Conservation (phyloP, 352 stramenopile genomes). For the Globisporangium canariense region DNA sequence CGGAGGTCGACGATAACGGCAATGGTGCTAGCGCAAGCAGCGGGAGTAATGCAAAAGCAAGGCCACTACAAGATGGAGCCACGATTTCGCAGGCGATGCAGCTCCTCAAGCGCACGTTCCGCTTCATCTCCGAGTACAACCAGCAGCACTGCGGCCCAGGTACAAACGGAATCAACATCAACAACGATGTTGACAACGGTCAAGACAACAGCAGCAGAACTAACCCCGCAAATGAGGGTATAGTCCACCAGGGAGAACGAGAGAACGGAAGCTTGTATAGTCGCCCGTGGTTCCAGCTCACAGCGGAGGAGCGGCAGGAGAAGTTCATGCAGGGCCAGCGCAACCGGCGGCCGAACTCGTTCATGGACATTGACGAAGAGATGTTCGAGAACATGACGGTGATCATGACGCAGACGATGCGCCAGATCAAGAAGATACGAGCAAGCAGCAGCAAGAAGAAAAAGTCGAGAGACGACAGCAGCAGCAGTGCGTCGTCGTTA, state of each 20-base stretch:
- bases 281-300: conserved; percentile 1
- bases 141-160: conserved; percentile 1
- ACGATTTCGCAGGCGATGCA: background rate
- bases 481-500: background rate
- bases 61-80: background rate
- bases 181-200: background rate
- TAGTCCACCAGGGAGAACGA: background rate
- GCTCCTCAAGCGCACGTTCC: conserved; percentile 9
- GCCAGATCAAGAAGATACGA: background rate
- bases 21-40: background rate
- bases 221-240: background rate
- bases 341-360: conserved; percentile 1
- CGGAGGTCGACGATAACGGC: background rate
- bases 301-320: background rate
- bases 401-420: conserved; percentile 3
- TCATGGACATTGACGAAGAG: conserved; percentile 6
- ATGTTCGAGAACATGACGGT: background rate
- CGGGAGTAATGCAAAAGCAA: background rate
- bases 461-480: background rate
- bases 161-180: background rate
- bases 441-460: background rate
- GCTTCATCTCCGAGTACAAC: conserved; percentile 9
- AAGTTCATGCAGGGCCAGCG: conserved; percentile 2
- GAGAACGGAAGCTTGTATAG: background rate
- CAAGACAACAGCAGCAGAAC: background rate